phyloP scores from a whole-genome alignment of 805 yeast species.

The Candida dendrica region DNA sequence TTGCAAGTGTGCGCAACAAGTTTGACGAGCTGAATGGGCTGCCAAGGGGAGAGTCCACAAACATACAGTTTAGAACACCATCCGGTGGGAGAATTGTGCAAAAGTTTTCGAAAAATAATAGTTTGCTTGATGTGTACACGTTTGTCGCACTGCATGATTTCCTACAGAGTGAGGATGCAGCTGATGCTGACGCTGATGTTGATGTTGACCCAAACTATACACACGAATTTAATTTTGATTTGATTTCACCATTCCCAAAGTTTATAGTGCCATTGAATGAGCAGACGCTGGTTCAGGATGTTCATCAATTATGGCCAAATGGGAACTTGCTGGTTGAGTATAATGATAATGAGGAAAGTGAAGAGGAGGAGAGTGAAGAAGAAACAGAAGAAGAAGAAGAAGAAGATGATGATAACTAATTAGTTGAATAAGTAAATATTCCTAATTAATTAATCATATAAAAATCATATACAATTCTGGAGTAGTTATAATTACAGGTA shows the following conservation, averaged over 20 bases:
- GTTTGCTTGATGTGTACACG: slow-evolving; percentile 40
- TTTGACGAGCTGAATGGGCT: slow-evolving; percentile 8
- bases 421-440: too few relatives aligned
- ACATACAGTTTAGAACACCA: slow-evolving; percentile 49
- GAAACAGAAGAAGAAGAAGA: too few relatives aligned
- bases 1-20: slow-evolving; percentile 4
- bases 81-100: slow-evolving; percentile 43
- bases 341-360: slow-evolving; percentile 22
- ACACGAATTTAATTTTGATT: slow-evolving; percentile 44
- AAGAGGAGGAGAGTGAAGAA: slow-evolving; percentile 16
- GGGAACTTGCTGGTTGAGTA: slow-evolving; percentile 55
- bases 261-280: slow-evolving; percentile 31
- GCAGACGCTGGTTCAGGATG: slow-evolving; percentile 28
- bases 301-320: slow-evolving; percentile 56
- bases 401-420: too few relatives aligned
- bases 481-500: not conserved
- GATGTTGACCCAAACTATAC: slow-evolving; percentile 19
- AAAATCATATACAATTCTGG: not conserved
- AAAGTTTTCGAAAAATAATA: slow-evolving; percentile 31
- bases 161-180: slow-evolving; percentile 8
- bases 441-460: too few relatives aligned
- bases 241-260: slow-evolving; percentile 61
- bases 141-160: slow-evolving; percentile 38
- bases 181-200: slow-evolving; percentile 6
- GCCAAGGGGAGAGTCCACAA: slow-evolving; percentile 26